Percentiles rank a stretch among this genome's conserved stretches.
These are phyloP conservation scores for Ogataea populi-albae DNA, from an alignment of 805 yeast genomes.

Conservation along the genomic window DNA sequence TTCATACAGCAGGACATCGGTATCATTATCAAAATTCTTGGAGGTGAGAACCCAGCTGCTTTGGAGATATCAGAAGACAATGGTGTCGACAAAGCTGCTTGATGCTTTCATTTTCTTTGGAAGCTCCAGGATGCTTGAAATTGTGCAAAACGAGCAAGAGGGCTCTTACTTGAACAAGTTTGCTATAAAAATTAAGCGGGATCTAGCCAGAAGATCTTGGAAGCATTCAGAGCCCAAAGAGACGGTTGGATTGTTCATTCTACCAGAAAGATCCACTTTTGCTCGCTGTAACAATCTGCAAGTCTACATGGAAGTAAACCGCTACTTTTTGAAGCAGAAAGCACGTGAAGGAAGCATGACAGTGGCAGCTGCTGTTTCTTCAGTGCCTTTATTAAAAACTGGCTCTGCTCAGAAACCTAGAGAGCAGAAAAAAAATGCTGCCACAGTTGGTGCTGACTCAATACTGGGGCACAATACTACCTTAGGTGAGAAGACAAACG, in stretches of 20 bases:
- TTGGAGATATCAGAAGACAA: constrained; percentile 82
- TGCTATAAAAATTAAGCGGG: constrained; percentile 70
- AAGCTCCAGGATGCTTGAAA: constrained; percentile 48
- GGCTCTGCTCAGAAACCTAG: constrained; percentile 30
- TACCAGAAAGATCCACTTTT: constrained; percentile 70
- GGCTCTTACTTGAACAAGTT: constrained; percentile 40
- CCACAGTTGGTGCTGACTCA: constrained; percentile 86
- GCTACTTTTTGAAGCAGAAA: constrained; percentile 65
- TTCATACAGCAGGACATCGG: constrained; percentile 62
- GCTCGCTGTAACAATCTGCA: constrained; percentile 75
- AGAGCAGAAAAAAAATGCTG: constrained; percentile 47
- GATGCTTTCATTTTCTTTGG: constrained; percentile 73
- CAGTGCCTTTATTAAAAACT: constrained; percentile 5
- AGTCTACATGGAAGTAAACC: constrained; percentile 86
- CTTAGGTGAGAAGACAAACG: constrained; percentile 79
- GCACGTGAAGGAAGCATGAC: constrained; percentile 40
- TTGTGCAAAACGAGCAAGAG: constrained; percentile 41
- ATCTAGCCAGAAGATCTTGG: constrained; percentile 91
- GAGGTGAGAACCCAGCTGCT: constrained; percentile 80
- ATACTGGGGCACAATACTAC: constrained; percentile 64
- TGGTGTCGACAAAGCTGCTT: constrained; percentile 71
- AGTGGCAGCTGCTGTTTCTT: constrained; percentile 1
- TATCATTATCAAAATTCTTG: constrained; percentile 68
- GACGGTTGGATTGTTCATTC: constrained; percentile 63
- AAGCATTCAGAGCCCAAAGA: constrained; percentile 58